Evolutionary conservation across 257 asterid species (phyloP), one percentile per base, ranked within the genome.

Genomic region (Echites panduratus): DNA sequence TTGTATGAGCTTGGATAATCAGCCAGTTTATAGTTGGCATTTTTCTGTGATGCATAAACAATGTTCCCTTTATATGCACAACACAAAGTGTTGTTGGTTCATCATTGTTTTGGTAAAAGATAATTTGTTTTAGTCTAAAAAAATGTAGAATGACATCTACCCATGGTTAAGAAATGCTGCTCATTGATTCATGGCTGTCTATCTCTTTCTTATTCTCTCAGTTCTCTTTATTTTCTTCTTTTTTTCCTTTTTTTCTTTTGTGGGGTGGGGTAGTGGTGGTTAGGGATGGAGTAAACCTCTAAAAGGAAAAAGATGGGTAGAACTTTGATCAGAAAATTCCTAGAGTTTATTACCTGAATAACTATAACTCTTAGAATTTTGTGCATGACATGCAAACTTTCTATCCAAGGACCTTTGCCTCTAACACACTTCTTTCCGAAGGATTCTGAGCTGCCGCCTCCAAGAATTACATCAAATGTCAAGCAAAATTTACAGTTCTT

Each of bases 401-500:
- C 27, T 38, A 32, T 49, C 9, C 49, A 22, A 58, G 22, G 45
- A 41, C 38, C 26, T 78, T 41, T 71, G 50, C 66, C 35, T 54
- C 53, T 79, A 35, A 80, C 62, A 71, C 59, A 52, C 48, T 67
- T 77, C 27, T 24, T 63, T 69, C 53, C 11, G 41, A 83, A 94
- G 98, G 93, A 87, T 59, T 75, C 91, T 10, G 90, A 89, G 74
- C 85, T 79, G 41, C 80, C 87, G 44, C 89, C 97, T 84, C 97
- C 95, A 54, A 87, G 98, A 82, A 94, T 94, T 72, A 91, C 93
- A n/a, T 79, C 97, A 67, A 89, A 91, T 74, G 84, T 94, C 84
- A 91, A 91, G 91, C 98, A 89, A 83, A 94, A 86, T 83, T 82
- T 94, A 85, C 96, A 85, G 87, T 89, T 88, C 80, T 71, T 94